Conservation (phyloP, 2,329 filamentous ascomycete genomes). For the Phaeophleospora eucalypticola region DNA sequence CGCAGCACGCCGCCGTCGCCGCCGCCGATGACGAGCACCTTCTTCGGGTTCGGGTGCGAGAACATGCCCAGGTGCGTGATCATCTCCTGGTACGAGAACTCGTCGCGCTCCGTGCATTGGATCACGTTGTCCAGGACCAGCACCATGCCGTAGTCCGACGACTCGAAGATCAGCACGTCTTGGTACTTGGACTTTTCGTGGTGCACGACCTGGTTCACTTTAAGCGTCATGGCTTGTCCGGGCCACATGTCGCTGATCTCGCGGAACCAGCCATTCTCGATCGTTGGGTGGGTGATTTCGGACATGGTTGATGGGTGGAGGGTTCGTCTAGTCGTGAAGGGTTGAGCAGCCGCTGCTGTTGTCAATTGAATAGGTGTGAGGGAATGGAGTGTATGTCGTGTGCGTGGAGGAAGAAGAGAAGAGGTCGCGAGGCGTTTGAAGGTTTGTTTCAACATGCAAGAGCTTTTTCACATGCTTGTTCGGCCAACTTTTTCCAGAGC, state of each 20-base stretch:
- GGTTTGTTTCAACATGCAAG: neutral
- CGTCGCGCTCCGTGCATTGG: slow-evolving; percentile 96
- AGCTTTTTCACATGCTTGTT: neutral
- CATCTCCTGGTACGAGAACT: slow-evolving; percentile 99
- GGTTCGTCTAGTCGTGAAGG: slow-evolving; percentile 19
- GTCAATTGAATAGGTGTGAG: too few relatives aligned
- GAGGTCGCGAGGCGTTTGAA: neutral
- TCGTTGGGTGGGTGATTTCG: slow-evolving; percentile 71
- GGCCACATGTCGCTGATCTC: slow-evolving; percentile 99
- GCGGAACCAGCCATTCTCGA: slow-evolving; percentile 99
- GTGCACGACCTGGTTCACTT: slow-evolving; percentile 95
- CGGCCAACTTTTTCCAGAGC: neutral
- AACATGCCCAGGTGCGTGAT: slow-evolving; percentile 98
- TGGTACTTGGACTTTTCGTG: slow-evolving; percentile 99
- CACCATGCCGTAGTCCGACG: slow-evolving; percentile 91
- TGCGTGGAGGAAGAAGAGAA: neutral
- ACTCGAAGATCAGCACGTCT: slow-evolving; percentile 98
- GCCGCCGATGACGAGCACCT: slow-evolving; percentile 95
- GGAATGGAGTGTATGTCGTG: neutral
- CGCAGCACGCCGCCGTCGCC: slow-evolving; percentile 96
- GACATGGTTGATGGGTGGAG: slow-evolving; percentile 48
- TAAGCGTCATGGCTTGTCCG: slow-evolving; percentile 96
- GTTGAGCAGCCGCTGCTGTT: too few relatives aligned
- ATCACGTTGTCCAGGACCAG: slow-evolving; percentile 98
- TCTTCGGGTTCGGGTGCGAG: slow-evolving; percentile 96